phyloP scores from a whole-genome alignment of 345 rosid genomes.

The Sonneratia caseolaris region DNA sequence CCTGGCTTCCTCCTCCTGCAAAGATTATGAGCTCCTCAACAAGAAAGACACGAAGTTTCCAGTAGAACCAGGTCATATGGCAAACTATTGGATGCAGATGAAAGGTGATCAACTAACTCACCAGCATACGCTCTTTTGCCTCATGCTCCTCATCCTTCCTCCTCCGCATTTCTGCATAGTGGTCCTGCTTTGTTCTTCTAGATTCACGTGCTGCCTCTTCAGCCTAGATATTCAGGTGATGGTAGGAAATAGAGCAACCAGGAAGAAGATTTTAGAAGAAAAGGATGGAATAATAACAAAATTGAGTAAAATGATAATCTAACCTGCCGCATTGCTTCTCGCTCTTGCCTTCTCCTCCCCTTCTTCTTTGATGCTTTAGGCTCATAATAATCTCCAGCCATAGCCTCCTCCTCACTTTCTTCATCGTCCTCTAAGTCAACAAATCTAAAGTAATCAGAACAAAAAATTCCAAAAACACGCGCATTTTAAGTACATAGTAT shows the following conservation, averaged over 20 bases:
- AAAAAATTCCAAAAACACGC: not conserved
- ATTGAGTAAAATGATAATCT: not conserved
- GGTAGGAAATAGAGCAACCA: too few species aligned
- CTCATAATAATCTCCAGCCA: conserved; percentile 36
- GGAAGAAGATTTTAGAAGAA: not conserved
- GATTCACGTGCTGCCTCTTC: conserved; percentile 76
- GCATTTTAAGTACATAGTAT: not conserved
- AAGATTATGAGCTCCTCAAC: conserved; percentile 6
- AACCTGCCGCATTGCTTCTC: conserved; percentile 83
- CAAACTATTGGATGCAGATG: conserved; percentile 3
- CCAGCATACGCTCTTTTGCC: conserved; percentile 68
- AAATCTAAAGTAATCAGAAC: conserved; percentile 10
- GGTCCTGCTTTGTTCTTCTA: conserved; percentile 68
- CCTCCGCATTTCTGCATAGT: conserved; percentile 80
- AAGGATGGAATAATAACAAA: not conserved
- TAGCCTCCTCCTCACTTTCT: conserved; percentile 39
- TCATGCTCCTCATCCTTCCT: conserved; percentile 88
- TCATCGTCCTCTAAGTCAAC: conserved; percentile 29
- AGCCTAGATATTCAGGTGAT: conserved; percentile 37
- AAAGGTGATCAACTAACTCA: conserved; percentile 23
- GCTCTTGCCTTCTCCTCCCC: conserved; percentile 80
- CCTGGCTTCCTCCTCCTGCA: conserved; percentile 90
- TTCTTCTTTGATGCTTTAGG: conserved; percentile 68
- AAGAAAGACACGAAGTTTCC: not conserved
- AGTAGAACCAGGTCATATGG: not conserved